Percentiles rank a stretch among this genome's conserved stretches.
Conservation (phyloP, 2,329 filamentous ascomycete genomes). For the Neonectria magnoliae region DNA sequence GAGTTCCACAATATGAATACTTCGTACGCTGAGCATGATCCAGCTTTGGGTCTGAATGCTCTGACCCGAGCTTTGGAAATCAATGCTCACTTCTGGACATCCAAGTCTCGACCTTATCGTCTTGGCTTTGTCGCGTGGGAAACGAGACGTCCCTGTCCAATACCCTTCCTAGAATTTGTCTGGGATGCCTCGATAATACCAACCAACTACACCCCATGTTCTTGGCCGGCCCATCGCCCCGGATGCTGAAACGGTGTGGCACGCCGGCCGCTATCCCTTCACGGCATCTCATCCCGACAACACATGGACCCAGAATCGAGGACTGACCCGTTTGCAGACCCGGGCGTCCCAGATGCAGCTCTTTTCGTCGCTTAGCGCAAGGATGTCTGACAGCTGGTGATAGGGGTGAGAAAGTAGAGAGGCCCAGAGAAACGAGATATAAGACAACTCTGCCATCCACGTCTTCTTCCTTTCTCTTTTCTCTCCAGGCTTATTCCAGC, state of each 20-base stretch:
- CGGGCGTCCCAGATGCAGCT: constrained; percentile 25
- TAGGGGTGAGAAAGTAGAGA: neutral
- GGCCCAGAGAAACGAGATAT: constrained; percentile 20
- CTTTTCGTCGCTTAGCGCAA: constrained; percentile 4
- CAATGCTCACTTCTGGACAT: neutral
- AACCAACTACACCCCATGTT: neutral
- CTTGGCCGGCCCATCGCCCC: constrained; percentile 9
- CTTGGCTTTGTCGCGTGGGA: neutral
- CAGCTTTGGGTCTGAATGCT: neutral
- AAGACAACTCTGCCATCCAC: constrained; percentile 16
- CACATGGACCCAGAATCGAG: constrained; percentile 23
- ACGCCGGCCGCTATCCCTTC: constrained; percentile 29
- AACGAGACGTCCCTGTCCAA: neutral
- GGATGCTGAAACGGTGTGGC: constrained; percentile 35
- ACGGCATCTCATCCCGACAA: constrained; percentile 29
- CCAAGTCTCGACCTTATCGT: neutral
- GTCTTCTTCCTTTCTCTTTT: neutral
- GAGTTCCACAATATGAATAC: neutral
- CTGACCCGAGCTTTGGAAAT: neutral
- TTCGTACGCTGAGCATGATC: neutral
- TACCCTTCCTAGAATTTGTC: neutral
- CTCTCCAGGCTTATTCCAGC: constrained; percentile 41
- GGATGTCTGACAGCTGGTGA: neutral
- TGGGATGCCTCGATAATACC: neutral
- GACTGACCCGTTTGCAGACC: constrained; percentile 15